Evolutionary conservation across 2,329 filamentous ascomycete genomes (phyloP), one percentile per base, ranked within the genome.

Genomic region (Periglandula ipomoeae): DNA sequence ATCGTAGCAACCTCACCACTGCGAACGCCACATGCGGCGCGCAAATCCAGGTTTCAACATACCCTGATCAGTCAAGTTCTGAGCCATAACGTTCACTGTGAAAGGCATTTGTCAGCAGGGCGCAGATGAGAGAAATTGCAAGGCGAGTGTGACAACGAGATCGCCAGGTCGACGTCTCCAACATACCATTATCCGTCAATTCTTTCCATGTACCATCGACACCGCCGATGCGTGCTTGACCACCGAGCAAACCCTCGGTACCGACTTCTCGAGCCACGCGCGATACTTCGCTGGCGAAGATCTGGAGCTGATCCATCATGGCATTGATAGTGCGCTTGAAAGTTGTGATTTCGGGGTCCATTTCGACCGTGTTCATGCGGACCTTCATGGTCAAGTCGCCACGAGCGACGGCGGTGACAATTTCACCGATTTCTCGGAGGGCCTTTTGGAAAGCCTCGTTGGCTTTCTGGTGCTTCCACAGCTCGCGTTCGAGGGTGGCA

Each of bases 381-480:
- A 96, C 91, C 70, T 95, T 95, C 75, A 95, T 96, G 66, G 89
- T 95, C 52, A 97, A 75, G 64, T 97, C 91, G 68, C 91, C 91
- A 60, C 89, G 88, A 50, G 91, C 93, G 56, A 97, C 93, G 53
- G 91, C 90, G 20, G 93, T 96, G 60, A 97, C 88, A 59, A 98
- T 97, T 63, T 91, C 93, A 58, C 93, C 93, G 57, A 98, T 97
- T 67, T 98, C 93, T 55, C 90, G 82, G 30, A 98, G 72, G 10
- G 93, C 93, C 69, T 97, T 97, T 65, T 97, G 90, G 78, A 97
- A 98, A 58, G 93, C 94, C 68, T 95, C 84, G 68, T 98, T 98
- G 63, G 94, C 93, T 70, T 96, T 93, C 65, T 95, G 90, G 63
- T 96, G 90, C 70, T 97, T 97, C 74, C 87, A 89, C 51, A 98